phyloP scores from a whole-genome alignment of 768 basidiomycete genomes.

The Tricholoma sp. region DNA sequence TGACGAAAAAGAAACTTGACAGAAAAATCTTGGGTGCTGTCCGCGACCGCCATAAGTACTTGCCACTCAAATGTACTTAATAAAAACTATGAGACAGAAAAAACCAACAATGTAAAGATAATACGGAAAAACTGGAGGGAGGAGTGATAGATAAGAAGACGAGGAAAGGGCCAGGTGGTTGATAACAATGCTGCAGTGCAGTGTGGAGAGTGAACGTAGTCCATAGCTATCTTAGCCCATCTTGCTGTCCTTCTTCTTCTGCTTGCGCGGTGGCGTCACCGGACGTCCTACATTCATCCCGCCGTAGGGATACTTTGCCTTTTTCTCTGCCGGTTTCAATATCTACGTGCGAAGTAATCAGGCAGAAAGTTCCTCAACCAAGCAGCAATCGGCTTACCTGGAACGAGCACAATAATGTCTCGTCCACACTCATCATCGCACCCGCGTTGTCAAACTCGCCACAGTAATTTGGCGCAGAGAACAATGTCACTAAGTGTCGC shows the following conservation, averaged over 20 bases:
- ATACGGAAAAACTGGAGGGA: slow-evolving; percentile 6
- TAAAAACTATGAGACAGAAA: slow-evolving; percentile 6
- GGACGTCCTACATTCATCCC: slow-evolving; percentile 84
- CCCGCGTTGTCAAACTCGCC: slow-evolving; percentile 99
- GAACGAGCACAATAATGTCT: slow-evolving; percentile 96
- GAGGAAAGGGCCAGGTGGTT: neutral
- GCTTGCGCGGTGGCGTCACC: slow-evolving; percentile 94
- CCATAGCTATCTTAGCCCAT: slow-evolving; percentile 27
- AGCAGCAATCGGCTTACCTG: slow-evolving; percentile 49
- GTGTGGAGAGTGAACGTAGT: slow-evolving; percentile 11
- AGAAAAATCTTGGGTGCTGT: neutral
- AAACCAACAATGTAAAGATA: slow-evolving; percentile 9
- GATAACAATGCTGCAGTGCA: slow-evolving; percentile 11
- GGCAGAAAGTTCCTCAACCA: neutral
- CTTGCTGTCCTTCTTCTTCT: slow-evolving; percentile 94
- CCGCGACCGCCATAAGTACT: slow-evolving; percentile 1
- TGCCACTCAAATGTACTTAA: neutral
- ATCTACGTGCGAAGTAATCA: slow-evolving; percentile 49
- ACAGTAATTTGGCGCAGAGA: slow-evolving; percentile 94
- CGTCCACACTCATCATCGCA: slow-evolving; percentile 99
- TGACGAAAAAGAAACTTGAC: neutral
- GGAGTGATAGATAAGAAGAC: neutral
- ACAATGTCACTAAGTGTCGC: slow-evolving; percentile 92
- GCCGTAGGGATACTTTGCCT: slow-evolving; percentile 87
- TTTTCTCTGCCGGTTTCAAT: slow-evolving; percentile 98